Conservation (phyloP, 179 eudicot species). For the Actinidia arguta region DNA sequence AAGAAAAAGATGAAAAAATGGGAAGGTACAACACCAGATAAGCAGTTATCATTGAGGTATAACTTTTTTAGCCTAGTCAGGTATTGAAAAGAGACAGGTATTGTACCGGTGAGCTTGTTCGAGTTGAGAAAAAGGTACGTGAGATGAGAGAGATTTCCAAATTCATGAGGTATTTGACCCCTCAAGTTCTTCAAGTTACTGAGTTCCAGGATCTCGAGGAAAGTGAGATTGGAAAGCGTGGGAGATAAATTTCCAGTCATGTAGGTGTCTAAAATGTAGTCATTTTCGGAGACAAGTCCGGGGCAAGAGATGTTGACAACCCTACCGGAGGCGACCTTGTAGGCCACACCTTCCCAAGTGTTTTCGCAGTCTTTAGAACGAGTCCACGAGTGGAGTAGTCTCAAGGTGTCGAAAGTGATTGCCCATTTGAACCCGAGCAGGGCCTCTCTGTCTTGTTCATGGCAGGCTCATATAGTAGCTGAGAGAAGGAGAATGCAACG, state of each 20-base stretch:
- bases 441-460: slow-evolving; percentile 64
- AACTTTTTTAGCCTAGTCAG: slow-evolving; percentile 46
- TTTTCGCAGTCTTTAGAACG: slow-evolving; percentile 73
- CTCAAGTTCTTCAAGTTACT: slow-evolving; percentile 57
- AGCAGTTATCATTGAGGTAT: slow-evolving; percentile 49
- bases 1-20: slow-evolving; percentile 45
- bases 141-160: slow-evolving; percentile 58
- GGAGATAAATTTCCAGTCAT: slow-evolving; percentile 78
- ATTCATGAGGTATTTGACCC: slow-evolving; percentile 65
- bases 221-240: slow-evolving; percentile 65
- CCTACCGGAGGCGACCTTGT: slow-evolving; percentile 54
- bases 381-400: slow-evolving; percentile 59
- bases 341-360: slow-evolving; percentile 70
- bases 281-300: slow-evolving; percentile 56
- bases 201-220: slow-evolving; percentile 64
- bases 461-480: slow-evolving; percentile 44
- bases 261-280: slow-evolving; percentile 65
- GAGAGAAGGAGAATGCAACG: background rate
- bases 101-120: slow-evolving; percentile 58
- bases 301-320: slow-evolving; percentile 71
- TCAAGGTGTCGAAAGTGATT: slow-evolving; percentile 73
- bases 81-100: slow-evolving; percentile 54
- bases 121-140: slow-evolving; percentile 51
- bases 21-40: slow-evolving; percentile 51
- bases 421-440: slow-evolving; percentile 56